Evolutionary conservation across 345 rosid species (phyloP), one percentile per base, ranked within the genome.

Genomic region (Lepidium aucheri): DNA sequence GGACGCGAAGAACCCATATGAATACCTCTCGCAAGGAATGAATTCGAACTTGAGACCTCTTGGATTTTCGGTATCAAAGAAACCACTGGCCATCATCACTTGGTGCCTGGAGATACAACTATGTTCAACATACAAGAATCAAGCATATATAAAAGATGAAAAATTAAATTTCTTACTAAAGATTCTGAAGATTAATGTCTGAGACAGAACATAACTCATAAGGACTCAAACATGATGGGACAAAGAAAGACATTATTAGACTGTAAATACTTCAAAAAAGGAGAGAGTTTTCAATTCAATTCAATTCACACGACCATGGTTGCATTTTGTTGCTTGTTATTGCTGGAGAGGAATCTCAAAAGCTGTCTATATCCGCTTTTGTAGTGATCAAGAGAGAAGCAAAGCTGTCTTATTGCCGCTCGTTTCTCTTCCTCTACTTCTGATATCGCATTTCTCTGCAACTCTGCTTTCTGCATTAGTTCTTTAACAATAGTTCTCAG

Each of bases 401-500:
- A 87, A 61, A 92, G 95, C 65, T 89, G 98, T 57, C 96, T 67
- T 45, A 91, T 91, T n/a, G 84, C 98, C 70, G 86, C 96, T 63
- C 88, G 74, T 72, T 91, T 88, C 81, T 83, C 85, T 74, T 91
- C 96, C 7, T 91, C 87, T 41, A 75, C 81, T 14, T 77, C 86
- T 56, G 64, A 50, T 40, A 91, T 71, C 70, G 47, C 74, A 20
- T 40, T 60, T 36, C 74, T 82, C 72, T 79, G 89, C 52, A 70
- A 15, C 46, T 83, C 84, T 56, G 76, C 84, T 73, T 83, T 86
- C 32, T 65, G 73, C 77, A 83, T 86, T 24, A 89, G 74, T 18
- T 80, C 81, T 52, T 74, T 54, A 9, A 75, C 79, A 56, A 73
- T 80, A 18, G 9, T 46, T 60, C 57, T 84, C 12, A 83, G 55